Conservation (phyloP, 352 stramenopile species). For the Globisporangium nunn region DNA sequence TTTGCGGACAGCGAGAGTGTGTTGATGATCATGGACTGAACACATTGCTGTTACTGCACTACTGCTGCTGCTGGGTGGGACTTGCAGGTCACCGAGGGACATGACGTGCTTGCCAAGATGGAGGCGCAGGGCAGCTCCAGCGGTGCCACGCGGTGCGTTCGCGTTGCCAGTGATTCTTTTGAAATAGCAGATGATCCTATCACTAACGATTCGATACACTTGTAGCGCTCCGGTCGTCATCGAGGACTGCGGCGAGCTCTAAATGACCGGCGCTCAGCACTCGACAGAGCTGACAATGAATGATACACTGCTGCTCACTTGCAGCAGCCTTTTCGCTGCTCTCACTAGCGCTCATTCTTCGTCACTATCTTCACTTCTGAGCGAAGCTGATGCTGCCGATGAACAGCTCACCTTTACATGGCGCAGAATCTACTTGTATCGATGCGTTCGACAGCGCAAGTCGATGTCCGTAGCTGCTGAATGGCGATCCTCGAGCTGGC, state of each 20-base stretch:
- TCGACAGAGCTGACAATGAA: background rate
- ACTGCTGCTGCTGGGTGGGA: background rate
- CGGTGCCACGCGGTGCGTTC: constrained; percentile 81
- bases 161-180: background rate
- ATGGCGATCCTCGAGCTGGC: background rate
- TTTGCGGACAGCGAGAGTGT: background rate
- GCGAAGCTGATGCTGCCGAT: background rate
- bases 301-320: background rate
- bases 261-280: constrained; percentile 5
- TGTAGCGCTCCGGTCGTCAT: constrained; percentile 83
- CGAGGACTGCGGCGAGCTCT: constrained; percentile 94
- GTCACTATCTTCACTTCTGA: background rate
- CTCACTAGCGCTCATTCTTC: background rate
- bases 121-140: constrained; percentile 90
- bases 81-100: constrained; percentile 80
- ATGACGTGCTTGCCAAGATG: constrained; percentile 96
- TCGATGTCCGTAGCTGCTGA: background rate
- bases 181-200: background rate
- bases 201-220: background rate
- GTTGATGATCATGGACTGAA: background rate
- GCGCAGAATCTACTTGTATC: no score
- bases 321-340: no score
- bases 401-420: background rate
- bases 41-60: background rate
- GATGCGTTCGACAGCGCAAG: background rate